These are phyloP conservation scores for Calocybe gambosa DNA, from an alignment of 1,284 basidiomycete species.

Conservation along the genomic window DNA sequence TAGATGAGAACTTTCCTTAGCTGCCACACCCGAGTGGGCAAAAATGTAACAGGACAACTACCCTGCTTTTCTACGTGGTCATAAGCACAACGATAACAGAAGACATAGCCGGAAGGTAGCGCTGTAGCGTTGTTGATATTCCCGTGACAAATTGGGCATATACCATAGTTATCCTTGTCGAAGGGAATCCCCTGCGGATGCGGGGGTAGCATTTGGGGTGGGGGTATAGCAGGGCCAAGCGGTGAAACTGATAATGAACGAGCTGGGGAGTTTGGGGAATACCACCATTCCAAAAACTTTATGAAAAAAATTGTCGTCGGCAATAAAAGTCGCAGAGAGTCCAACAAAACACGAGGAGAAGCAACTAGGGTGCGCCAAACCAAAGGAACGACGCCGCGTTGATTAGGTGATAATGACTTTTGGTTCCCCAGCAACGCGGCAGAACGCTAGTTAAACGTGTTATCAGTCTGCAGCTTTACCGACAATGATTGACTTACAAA, in stretches of 20 bases:
- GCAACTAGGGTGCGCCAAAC: constrained; percentile 40
- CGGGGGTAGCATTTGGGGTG: constrained; percentile 67
- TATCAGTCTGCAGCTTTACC: constrained; percentile 5
- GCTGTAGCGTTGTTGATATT: constrained; percentile 85
- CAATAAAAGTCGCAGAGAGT: constrained; percentile 77
- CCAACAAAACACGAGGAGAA: constrained; percentile 60
- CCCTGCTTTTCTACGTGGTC: constrained; percentile 76
- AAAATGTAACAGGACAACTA: constrained; percentile 83
- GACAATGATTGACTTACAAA: constrained; percentile 40
- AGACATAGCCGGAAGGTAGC: constrained; percentile 90
- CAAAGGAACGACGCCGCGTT: constrained; percentile 32
- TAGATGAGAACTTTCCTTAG: constrained; percentile 83
- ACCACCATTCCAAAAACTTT: constrained; percentile 99
- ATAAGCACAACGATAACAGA: constrained; percentile 92
- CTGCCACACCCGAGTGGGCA: constrained; percentile 72
- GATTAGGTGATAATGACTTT: constrained; percentile 23
- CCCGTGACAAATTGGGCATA: constrained; percentile 78
- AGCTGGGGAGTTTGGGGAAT: constrained; percentile 89
- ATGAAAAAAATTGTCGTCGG: constrained; percentile 94
- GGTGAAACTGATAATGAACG: constrained; percentile 55
- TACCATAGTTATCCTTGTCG: constrained; percentile 63
- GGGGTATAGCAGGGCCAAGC: constrained; percentile 64
- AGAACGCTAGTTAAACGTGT: constrained; percentile 30
- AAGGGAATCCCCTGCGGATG: constrained; percentile 62
- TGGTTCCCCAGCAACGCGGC: constrained; percentile 32